Evolutionary conservation across 1,139 yeast species (phyloP).

Genomic region (Tardiomyces blankii): DNA sequence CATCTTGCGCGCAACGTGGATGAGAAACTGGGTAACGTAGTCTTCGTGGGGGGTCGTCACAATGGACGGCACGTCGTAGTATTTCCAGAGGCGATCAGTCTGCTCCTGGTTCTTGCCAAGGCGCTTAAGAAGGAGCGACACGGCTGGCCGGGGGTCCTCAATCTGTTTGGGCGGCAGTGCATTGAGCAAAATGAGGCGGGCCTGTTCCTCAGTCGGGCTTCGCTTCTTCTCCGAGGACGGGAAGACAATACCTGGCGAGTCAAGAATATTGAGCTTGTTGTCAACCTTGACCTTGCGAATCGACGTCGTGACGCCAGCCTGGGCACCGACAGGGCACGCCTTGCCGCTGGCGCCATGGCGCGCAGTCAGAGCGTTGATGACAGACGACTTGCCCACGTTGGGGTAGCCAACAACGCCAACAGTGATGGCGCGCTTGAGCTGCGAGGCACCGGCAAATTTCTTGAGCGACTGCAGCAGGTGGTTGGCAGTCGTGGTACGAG

Average conservation of each 20-base stretch:
- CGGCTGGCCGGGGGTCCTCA: slow-evolving; percentile 75
- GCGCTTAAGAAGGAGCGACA: slow-evolving; percentile 63
- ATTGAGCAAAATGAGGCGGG: slow-evolving; percentile 76
- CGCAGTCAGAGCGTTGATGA: slow-evolving; percentile 72
- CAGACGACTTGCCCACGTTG: slow-evolving; percentile 90
- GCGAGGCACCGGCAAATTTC: slow-evolving; percentile 71
- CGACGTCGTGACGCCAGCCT: slow-evolving; percentile 93
- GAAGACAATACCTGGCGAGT: slow-evolving; percentile 97
- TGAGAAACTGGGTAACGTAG: slow-evolving; percentile 60
- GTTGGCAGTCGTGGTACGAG: slow-evolving; percentile 61
- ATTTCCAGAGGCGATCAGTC: slow-evolving; percentile 61
- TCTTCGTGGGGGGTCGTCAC: slow-evolving; percentile 35
- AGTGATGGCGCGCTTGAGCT: slow-evolving; percentile 80
- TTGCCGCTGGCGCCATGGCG: slow-evolving; percentile 55
- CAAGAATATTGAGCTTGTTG: slow-evolving; percentile 76
- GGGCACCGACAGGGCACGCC: slow-evolving; percentile 95
- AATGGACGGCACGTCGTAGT: slow-evolving; percentile 75
- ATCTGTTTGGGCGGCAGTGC: slow-evolving; percentile 87
- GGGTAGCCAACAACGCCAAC: slow-evolving; percentile 93
- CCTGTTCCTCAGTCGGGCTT: slow-evolving; percentile 59
- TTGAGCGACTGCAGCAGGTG: slow-evolving; percentile 73
- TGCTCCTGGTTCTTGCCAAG: slow-evolving; percentile 47
- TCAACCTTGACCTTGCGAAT: slow-evolving; percentile 89
- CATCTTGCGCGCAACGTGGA: slow-evolving; percentile 84
- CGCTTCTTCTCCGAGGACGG: slow-evolving; percentile 48